Percentiles rank a stretch among this genome's conserved stretches.
Evolutionary conservation across 2,329 filamentous ascomycete species (phyloP).

Genomic region (Plectosphaerella plurivora): DNA sequence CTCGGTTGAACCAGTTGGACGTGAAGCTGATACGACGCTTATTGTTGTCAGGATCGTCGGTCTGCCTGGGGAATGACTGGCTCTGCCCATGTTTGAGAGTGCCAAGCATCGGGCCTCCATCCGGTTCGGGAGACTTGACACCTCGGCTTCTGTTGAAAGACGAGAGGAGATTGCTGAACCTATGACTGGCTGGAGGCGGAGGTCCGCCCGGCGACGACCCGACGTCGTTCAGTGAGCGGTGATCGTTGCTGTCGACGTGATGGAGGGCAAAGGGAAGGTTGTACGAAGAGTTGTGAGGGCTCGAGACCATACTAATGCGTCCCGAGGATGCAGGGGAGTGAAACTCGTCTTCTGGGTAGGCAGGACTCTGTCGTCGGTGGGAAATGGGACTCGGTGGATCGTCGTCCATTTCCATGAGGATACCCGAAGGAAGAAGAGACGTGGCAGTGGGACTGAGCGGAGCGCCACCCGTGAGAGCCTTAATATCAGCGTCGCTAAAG

Average conservation of each 20-base stretch:
- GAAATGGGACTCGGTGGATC: conserved; percentile 42
- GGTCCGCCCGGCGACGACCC: conserved; percentile 35
- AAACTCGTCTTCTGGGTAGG: conserved; percentile 37
- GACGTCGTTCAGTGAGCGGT: conserved; percentile 30
- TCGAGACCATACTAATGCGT: conserved; percentile 52
- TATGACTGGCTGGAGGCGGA: conserved; percentile 23
- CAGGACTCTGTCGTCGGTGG: conserved; percentile 26
- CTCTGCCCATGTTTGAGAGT: conserved; percentile 68
- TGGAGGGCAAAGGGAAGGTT: conserved; percentile 52
- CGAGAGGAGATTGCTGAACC: conserved; percentile 52
- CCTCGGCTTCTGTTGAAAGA: conserved; percentile 57
- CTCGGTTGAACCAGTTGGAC: conserved; percentile 54
- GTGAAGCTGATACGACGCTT: conserved; percentile 56
- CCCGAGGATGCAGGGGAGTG: conserved; percentile 59
- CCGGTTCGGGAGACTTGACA: conserved; percentile 49
- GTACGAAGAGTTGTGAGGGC: conserved; percentile 56
- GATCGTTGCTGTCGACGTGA: conserved; percentile 38
- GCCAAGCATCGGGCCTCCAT: conserved; percentile 62
- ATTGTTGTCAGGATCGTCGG: conserved; percentile 52
- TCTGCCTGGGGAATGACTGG: conserved; percentile 67
- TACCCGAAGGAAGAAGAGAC: conserved; percentile 65
- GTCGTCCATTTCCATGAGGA: conserved; percentile 59
- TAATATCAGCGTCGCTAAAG: conserved; percentile 59
- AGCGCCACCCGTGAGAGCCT: conserved; percentile 57
- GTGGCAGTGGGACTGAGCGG: conserved; percentile 75